Conservation (phyloP, 2,329 filamentous ascomycete genomes). For the Zymoseptoria crescenta region DNA sequence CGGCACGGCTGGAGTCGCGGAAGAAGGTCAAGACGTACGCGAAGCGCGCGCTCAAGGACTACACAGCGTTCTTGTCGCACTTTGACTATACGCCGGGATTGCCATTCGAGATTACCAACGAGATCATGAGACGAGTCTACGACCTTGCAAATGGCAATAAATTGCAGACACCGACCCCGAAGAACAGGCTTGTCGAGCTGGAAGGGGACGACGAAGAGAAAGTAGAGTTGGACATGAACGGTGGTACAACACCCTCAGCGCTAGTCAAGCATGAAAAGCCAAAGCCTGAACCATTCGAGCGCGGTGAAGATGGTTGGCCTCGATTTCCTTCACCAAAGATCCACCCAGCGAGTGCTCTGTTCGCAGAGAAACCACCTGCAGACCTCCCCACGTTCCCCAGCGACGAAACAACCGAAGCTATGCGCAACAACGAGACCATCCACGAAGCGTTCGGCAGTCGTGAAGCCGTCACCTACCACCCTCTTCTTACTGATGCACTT, state of each 20-base stretch:
- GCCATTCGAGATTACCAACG: conserved; percentile 51
- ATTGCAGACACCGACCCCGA: conserved; percentile 24
- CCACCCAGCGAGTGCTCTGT: conserved; percentile 57
- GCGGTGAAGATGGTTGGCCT: conserved; percentile 35
- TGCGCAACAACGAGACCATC: conserved; percentile 22
- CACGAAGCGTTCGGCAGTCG: conserved; percentile 37
- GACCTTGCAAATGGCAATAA: conserved; percentile 43
- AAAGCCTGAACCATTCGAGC: conserved; percentile 25
- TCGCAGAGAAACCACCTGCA: conserved; percentile 57
- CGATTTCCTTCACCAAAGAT: conserved; percentile 44
- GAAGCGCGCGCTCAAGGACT: conserved; percentile 69
- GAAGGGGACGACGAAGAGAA: conserved; percentile 18
- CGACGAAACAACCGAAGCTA: conserved; percentile 24
- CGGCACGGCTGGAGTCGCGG: conserved; percentile 50
- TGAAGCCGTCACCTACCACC: conserved; percentile 71
- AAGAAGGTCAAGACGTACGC: conserved; percentile 66
- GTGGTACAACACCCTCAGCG: conserved; percentile 30
- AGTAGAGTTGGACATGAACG: conserved; percentile 14
- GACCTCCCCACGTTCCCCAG: conserved; percentile 61
- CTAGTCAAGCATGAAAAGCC: conserved; percentile 37
- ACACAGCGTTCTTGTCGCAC: conserved; percentile 60
- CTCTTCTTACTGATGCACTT: conserved; percentile 68
- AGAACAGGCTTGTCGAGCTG: conserved; percentile 23
- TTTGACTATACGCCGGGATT: conserved; percentile 73
- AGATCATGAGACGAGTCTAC: conserved; percentile 52